Evolutionary conservation across 140 eudicot species (phyloP).

Genomic region (Oenanthe javanica): DNA sequence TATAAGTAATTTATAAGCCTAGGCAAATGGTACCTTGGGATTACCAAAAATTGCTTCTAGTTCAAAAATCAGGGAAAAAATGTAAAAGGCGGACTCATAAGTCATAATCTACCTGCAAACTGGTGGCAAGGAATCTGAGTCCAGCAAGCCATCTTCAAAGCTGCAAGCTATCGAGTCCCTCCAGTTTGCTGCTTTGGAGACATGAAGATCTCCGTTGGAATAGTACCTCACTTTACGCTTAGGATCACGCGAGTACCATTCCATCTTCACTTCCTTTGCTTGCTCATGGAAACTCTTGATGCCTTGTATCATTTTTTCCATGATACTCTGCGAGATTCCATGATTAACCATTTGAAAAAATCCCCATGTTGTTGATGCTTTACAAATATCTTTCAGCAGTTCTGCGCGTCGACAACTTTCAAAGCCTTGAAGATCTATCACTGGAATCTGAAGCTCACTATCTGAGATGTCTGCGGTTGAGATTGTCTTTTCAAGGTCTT

Average conservation of each 20-base stretch:
- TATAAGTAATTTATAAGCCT: too few species aligned
- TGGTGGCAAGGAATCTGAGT: conserved; percentile 48
- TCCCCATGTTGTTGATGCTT: conserved; percentile 61
- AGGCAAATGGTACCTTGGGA: too few species aligned
- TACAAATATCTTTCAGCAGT: conserved; percentile 29
- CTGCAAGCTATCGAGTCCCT: conserved; percentile 64
- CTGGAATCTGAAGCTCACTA: conserved; percentile 30
- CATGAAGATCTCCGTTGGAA: conserved; percentile 48
- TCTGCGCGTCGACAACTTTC: conserved; percentile 19
- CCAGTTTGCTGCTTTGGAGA: conserved; percentile 53
- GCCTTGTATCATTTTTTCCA: conserved; percentile 43
- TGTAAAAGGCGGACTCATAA: not conserved
- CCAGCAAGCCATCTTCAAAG: conserved; percentile 40
- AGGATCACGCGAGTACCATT: conserved; percentile 54
- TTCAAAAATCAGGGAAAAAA: too few species aligned
- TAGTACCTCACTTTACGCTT: conserved; percentile 34
- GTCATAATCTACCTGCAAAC: conserved; percentile 55
- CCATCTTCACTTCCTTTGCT: conserved; percentile 47
- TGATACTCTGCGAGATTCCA: conserved; percentile 35
- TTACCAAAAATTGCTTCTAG: too few species aligned
- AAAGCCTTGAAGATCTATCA: conserved; percentile 45
- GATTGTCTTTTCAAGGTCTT: conserved; percentile 3
- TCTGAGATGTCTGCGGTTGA: not conserved
- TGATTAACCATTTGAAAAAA: conserved; percentile 66
- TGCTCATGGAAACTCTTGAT: conserved; percentile 63